These are phyloP conservation scores for Coelastrella sp. DNA, from an alignment of 139 green algal genomes.

Conservation along the genomic window DNA sequence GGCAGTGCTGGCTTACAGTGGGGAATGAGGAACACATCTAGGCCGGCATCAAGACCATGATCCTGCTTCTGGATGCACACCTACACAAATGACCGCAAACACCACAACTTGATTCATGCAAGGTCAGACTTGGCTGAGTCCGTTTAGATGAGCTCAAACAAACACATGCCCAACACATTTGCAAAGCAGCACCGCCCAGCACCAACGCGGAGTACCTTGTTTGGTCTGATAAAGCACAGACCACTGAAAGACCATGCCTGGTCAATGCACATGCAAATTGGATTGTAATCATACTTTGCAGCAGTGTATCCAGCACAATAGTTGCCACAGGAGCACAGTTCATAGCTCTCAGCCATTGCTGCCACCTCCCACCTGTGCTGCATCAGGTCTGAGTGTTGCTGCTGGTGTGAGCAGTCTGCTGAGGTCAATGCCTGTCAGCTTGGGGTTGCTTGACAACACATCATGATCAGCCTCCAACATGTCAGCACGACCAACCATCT, in stretches of 20 bases:
- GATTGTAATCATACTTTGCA: too few relatives aligned
- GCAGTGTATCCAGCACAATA: too few relatives aligned
- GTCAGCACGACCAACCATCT: constrained; percentile 92
- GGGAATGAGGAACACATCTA: constrained; percentile 90
- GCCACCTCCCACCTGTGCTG: constrained; percentile 67
- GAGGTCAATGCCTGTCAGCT: constrained; percentile 89
- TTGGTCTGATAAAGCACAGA: too few relatives aligned
- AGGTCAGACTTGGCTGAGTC: too few relatives aligned
- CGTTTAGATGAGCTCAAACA: too few relatives aligned
- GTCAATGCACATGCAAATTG: too few relatives aligned
- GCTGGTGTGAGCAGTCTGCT: constrained; percentile 87
- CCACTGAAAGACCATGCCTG: too few relatives aligned
- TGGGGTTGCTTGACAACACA: constrained; percentile 75
- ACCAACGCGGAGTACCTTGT: too few relatives aligned
- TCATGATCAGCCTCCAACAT: constrained; percentile 75
- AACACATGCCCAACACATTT: too few relatives aligned
- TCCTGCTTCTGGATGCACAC: constrained; percentile 77
- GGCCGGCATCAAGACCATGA: constrained; percentile 86
- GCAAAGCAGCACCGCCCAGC: too few relatives aligned
- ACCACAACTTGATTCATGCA: background rate
- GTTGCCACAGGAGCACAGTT: background rate
- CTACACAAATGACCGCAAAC: background rate
- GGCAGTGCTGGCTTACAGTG: constrained; percentile 78
- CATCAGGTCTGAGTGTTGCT: constrained; percentile 84
- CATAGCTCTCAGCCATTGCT: background rate